Conservation (phyloP, 345 rosid species). For the Erodium maritimum region DNA sequence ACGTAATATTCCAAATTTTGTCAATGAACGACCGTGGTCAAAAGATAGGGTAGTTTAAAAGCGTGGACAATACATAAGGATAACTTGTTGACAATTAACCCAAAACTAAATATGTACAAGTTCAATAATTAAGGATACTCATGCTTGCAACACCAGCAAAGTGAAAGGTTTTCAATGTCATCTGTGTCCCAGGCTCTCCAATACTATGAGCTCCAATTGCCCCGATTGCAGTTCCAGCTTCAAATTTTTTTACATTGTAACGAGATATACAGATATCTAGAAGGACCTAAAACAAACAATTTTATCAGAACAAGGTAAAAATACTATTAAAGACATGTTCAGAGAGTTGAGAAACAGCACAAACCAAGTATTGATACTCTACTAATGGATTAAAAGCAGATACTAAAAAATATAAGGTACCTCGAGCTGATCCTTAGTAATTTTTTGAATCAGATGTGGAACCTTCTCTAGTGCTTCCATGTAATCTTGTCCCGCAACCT, state of each 20-base stretch:
- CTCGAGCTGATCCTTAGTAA: constrained; percentile 69
- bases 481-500: constrained; percentile 2
- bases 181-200: constrained; percentile 98
- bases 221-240: constrained; percentile 94
- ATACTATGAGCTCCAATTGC: constrained; percentile 97
- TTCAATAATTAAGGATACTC: constrained; percentile 66
- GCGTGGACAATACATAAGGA: too few species aligned
- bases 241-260: constrained; percentile 56
- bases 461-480: constrained; percentile 11
- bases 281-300: constrained; percentile 38
- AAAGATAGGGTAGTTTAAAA: too few species aligned
- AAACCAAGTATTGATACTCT: too few species aligned
- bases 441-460: constrained; percentile 43
- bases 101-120: neutral
- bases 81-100: too few species aligned
- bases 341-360: too few species aligned
- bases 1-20: too few species aligned
- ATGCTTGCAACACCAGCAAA: constrained; percentile 99
- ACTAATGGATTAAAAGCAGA: too few species aligned
- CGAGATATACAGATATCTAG: constrained; percentile 61
- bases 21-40: too few species aligned
- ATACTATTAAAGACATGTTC: too few species aligned
- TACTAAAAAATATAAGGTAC: constrained; percentile 17
- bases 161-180: constrained; percentile 97
- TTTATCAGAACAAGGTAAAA: neutral